phyloP scores from a whole-genome alignment of 495 filamentous ascomycete genomes.

The Penicillium angulare region DNA sequence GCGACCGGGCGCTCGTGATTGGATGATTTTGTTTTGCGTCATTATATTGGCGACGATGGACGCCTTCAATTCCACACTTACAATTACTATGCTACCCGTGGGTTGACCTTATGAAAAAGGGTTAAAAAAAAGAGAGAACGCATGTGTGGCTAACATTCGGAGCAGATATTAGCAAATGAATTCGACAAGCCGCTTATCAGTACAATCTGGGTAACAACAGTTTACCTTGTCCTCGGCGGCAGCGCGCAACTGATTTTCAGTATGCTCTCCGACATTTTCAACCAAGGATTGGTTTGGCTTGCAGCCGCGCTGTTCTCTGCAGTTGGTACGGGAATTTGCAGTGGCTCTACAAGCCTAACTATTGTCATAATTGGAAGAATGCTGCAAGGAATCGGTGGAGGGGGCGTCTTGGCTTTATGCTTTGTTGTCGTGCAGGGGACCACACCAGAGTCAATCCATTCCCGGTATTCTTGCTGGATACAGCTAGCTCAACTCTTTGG shows the following conservation, averaged over 20 bases:
- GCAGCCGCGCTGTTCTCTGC: constrained; percentile 52
- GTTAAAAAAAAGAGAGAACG: neutral
- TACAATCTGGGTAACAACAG: constrained; percentile 41
- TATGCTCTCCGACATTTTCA: constrained; percentile 42
- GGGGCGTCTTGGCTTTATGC: constrained; percentile 61
- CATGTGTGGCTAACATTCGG: neutral
- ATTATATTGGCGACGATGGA: constrained; percentile 40
- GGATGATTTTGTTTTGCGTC: constrained; percentile 34
- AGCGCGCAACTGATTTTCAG: constrained; percentile 39
- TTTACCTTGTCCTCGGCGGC: constrained; percentile 38
- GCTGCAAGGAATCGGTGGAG: constrained; percentile 72
- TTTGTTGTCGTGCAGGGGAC: constrained; percentile 68
- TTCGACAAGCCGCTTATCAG: constrained; percentile 29
- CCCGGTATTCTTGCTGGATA: constrained; percentile 39
- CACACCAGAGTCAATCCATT: constrained; percentile 42
- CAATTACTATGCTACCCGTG: constrained; percentile 32
- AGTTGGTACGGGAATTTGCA: constrained; percentile 58
- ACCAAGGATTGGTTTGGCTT: constrained; percentile 45
- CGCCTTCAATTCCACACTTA: constrained; percentile 35
- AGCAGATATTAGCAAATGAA: constrained; percentile 27
- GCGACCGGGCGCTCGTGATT: constrained; percentile 28
- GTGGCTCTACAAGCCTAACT: constrained; percentile 57
- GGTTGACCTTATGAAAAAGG: neutral
- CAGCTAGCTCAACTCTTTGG: constrained; percentile 35
- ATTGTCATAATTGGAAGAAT: constrained; percentile 62